Percentiles rank a stretch among this genome's conserved stretches.
These are phyloP conservation scores for Dimargaris cristalligena DNA, from an alignment of 192 early-diverging fungal species.

Conservation along the genomic window DNA sequence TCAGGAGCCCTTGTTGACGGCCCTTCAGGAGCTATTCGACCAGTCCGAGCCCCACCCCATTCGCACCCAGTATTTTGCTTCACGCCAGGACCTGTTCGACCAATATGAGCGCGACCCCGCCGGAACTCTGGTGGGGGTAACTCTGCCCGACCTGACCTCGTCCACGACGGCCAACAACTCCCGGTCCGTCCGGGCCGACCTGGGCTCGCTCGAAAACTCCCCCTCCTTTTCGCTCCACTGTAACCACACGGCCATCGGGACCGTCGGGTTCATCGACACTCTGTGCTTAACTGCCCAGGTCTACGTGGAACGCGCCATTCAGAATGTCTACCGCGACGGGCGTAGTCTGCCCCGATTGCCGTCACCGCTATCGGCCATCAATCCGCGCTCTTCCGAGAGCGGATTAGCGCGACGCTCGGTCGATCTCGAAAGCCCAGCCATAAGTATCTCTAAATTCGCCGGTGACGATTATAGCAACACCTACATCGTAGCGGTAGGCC, in stretches of 20 bases:
- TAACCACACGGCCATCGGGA: neutral
- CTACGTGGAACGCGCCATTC: conserved; percentile 1
- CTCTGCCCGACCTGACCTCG: neutral
- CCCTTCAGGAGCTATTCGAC: neutral
- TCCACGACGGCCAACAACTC: neutral
- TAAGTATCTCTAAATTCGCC: neutral
- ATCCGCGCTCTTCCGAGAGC: neutral
- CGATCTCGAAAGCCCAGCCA: neutral
- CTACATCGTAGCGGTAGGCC: neutral
- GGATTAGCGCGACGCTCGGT: neutral
- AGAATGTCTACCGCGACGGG: neutral
- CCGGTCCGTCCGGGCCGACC: neutral
- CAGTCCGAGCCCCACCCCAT: conserved; percentile 3
- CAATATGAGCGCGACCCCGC: neutral
- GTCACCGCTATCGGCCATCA: neutral
- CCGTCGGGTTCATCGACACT: neutral
- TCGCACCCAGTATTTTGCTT: neutral
- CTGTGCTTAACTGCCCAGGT: neutral
- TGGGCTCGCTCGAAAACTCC: neutral
- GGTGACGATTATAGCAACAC: neutral
- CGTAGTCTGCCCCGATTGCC: neutral
- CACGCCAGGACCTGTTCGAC: neutral
- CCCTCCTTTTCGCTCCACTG: neutral
- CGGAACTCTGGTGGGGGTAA: neutral
- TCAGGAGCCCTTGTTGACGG: neutral